Evolutionary conservation across 169 alveolate genomes (phyloP).

Genomic region (Blepharisma undulans): DNA sequence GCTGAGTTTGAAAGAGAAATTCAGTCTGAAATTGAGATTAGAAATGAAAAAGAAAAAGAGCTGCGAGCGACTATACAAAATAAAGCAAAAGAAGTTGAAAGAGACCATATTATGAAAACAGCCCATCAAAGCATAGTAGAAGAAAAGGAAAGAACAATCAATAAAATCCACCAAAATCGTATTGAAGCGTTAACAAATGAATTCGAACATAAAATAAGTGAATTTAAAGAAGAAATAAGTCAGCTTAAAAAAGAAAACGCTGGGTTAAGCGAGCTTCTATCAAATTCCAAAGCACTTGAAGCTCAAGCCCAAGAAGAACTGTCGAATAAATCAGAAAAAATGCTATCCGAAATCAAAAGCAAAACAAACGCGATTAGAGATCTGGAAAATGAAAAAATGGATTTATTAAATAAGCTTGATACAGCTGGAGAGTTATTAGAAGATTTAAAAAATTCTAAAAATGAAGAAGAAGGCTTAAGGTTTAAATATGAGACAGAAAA

Average conservation of each 20-base stretch:
- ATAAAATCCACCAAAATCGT: neutral
- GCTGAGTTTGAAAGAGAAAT: slow-evolving; percentile 22
- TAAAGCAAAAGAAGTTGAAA: slow-evolving; percentile 28
- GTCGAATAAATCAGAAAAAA: neutral
- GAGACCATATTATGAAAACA: neutral
- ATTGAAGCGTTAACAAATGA: neutral
- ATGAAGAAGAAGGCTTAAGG: neutral
- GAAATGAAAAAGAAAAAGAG: slow-evolving; percentile 30
- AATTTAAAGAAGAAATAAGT: neutral
- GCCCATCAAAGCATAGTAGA: neutral
- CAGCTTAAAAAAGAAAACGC: neutral
- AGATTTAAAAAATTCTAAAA: neutral
- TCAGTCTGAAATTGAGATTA: neutral
- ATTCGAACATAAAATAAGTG: neutral
- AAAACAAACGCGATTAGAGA: neutral
- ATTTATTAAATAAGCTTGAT: neutral
- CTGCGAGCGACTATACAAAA: neutral
- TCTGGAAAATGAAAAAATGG: neutral
- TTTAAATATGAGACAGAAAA: neutral
- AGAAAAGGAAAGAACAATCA: neutral
- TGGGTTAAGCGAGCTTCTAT: neutral
- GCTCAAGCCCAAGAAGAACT: neutral
- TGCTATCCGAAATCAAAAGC: neutral
- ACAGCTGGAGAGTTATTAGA: neutral
- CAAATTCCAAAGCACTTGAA: neutral